Evolutionary conservation across 208 protist genomes (phyloP).

Genomic region (Acanthamoeba culbertsoni): DNA sequence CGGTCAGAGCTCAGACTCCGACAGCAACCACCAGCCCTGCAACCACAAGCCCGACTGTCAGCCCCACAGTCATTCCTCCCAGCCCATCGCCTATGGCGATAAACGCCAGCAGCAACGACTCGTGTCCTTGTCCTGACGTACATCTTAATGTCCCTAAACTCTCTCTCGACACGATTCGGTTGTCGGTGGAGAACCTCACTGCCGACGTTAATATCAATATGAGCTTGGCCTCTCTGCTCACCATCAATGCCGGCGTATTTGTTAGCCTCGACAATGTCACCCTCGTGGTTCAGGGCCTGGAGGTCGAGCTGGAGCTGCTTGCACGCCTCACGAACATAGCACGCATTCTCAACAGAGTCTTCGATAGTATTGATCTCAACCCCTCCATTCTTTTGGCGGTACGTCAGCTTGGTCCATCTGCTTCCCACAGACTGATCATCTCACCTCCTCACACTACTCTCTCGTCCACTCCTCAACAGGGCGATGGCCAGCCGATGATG

Average conservation of each 20-base stretch:
- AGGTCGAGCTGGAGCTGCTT: neutral
- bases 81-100: too few relatives aligned
- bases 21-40: too few relatives aligned
- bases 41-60: too few relatives aligned
- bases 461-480: too few relatives aligned
- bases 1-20: too few relatives aligned
- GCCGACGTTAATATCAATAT: neutral
- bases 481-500: too few relatives aligned
- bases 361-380: neutral
- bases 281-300: neutral
- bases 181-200: neutral
- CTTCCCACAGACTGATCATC: too few relatives aligned
- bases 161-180: neutral
- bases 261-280: neutral
- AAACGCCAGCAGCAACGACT: too few relatives aligned
- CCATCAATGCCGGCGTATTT: neutral
- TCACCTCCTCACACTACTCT: too few relatives aligned
- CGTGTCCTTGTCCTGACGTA: neutral
- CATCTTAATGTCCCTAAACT: neutral
- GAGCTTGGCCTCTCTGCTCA: neutral
- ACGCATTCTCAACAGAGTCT: neutral
- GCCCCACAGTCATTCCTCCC: too few relatives aligned
- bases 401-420: neutral
- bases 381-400: neutral
- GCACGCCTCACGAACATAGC: neutral